These are phyloP conservation scores for Aspergillus ruber DNA, from an alignment of 2,329 filamentous ascomycete species.

Conservation along the genomic window DNA sequence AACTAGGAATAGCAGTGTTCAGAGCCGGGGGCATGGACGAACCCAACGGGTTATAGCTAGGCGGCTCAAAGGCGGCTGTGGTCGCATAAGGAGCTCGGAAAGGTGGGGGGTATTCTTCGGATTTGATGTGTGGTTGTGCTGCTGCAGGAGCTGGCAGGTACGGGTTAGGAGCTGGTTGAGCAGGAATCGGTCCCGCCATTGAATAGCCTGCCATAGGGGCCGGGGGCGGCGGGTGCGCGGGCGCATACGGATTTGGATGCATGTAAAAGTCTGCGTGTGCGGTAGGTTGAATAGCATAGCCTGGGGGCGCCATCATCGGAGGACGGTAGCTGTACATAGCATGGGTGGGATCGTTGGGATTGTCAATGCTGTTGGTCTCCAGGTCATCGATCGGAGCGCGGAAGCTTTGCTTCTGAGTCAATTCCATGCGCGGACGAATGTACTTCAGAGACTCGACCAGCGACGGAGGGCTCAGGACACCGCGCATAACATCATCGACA, in stretches of 20 bases:
- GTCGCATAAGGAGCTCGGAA: conserved; percentile 28
- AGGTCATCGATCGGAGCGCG: conserved; percentile 59
- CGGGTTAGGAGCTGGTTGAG: conserved; percentile 29
- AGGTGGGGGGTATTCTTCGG: conserved; percentile 33
- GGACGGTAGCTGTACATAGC: conserved; percentile 37
- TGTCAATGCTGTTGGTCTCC: conserved; percentile 39
- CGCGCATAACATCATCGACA: conserved; percentile 66
- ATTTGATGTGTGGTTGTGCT: conserved; percentile 27
- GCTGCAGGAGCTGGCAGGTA: conserved; percentile 29
- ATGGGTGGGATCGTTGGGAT: conserved; percentile 32
- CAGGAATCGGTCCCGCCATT: conserved; percentile 26
- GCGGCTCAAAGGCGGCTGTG: conserved; percentile 22
- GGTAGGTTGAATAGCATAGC: conserved; percentile 30
- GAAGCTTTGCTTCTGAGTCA: conserved; percentile 60
- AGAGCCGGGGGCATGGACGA: conserved; percentile 27
- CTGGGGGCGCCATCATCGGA: conserved; percentile 28
- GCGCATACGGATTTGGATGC: conserved; percentile 25
- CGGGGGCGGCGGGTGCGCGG: conserved; percentile 30
- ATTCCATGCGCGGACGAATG: conserved; percentile 51
- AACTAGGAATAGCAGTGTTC: conserved; percentile 25
- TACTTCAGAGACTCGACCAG: conserved; percentile 46
- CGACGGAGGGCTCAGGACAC: conserved; percentile 53
- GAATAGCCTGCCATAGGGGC: conserved; percentile 30
- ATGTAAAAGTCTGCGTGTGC: conserved; percentile 33
- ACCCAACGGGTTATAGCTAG: conserved; percentile 28